phyloP scores from a whole-genome alignment of 129 eudicot genomes.

The Chrysanthemum seticuspe region DNA sequence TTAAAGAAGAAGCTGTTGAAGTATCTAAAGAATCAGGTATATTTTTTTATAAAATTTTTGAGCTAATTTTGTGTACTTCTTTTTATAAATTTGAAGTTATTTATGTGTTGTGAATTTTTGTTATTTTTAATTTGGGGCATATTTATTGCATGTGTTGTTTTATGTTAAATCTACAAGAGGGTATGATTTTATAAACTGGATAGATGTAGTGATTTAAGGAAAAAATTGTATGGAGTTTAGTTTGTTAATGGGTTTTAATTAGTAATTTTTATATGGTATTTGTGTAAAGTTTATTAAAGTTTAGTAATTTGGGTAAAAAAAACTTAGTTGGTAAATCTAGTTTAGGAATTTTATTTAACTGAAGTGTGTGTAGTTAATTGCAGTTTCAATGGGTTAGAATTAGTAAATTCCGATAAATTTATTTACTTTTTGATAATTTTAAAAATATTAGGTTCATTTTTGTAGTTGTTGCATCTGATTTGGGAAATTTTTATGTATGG shows the following conservation, averaged over 20 bases:
- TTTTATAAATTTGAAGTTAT: constrained; percentile 9
- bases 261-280: too few species aligned
- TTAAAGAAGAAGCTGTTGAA: constrained; percentile 56
- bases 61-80: not conserved
- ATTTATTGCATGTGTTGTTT: constrained; percentile 35
- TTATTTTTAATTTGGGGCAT: not conserved
- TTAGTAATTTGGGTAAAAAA: too few species aligned
- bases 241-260: too few species aligned
- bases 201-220: too few species aligned
- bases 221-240: too few species aligned
- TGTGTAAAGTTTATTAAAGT: too few species aligned
- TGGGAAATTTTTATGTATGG: constrained; percentile 20
- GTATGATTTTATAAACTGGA: too few species aligned
- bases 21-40: constrained; percentile 56
- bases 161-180: constrained; percentile 1
- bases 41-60: constrained; percentile 19
- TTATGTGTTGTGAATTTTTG: not conserved
- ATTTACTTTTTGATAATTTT: constrained; percentile 11
- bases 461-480: constrained; percentile 17
- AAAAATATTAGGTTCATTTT: not conserved
- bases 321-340: too few species aligned
- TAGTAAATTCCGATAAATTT: not conserved
- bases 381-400: not conserved
- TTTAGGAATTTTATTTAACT: too few species aligned
- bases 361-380: not conserved